A percentile compares a stretch with the other conserved stretches of the same genome.
Evolutionary conservation across 1,284 basidiomycete genomes (phyloP).

Genomic region (Papiliotrema terrestris): DNA sequence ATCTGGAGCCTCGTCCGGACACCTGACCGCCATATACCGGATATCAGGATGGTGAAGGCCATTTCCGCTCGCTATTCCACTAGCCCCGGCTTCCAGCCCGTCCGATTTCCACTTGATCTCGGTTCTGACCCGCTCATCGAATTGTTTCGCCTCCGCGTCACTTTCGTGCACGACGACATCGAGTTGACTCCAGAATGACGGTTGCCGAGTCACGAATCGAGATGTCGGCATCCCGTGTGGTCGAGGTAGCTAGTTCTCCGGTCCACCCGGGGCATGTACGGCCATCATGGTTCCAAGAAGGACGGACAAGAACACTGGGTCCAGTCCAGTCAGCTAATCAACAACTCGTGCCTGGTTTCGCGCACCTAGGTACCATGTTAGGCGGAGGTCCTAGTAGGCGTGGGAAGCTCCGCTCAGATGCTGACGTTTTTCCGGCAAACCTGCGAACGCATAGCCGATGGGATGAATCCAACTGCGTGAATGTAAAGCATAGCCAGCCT

Average conservation of each 20-base stretch:
- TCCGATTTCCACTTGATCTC: slow-evolving; percentile 18
- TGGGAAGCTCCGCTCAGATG: too few species aligned
- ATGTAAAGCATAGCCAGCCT: too few species aligned
- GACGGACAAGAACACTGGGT: too few species aligned
- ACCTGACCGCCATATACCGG: too few species aligned
- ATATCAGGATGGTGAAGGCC: too few species aligned
- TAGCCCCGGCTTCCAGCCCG: not conserved
- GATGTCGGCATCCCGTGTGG: too few species aligned
- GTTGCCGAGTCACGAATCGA: not conserved
- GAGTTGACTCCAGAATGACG: not conserved
- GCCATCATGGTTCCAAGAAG: not conserved
- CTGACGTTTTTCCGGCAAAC: too few species aligned
- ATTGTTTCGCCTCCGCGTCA: slow-evolving; percentile 18
- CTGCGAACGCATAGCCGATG: too few species aligned
- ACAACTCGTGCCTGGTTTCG: not conserved
- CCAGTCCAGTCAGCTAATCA: not conserved
- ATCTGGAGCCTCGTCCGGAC: too few species aligned
- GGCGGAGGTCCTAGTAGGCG: too few species aligned
- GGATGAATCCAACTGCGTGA: too few species aligned
- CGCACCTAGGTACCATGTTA: not conserved
- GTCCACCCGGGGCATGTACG: not conserved
- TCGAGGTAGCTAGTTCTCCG: not conserved
- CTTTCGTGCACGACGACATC: slow-evolving; percentile 10
- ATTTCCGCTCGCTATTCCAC: too few species aligned
- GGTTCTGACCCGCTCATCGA: slow-evolving; percentile 7